phyloP scores from a whole-genome alignment of 2,329 filamentous ascomycete species.

The Cordyceps javanica region DNA sequence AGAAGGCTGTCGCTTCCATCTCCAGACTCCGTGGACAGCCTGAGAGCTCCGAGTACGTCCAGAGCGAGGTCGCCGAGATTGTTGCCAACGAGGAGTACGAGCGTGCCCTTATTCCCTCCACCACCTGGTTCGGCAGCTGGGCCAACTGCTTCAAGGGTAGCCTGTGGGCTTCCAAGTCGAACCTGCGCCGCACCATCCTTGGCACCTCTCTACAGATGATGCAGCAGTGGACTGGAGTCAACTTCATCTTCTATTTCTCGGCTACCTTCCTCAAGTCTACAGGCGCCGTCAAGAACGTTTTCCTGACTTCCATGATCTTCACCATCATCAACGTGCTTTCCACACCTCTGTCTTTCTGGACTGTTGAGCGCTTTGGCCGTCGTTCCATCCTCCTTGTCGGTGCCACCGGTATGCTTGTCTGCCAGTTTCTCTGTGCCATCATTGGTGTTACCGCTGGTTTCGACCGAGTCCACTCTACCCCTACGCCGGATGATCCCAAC shows the following conservation, averaged over 20 bases:
- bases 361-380: conserved; percentile 75
- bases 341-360: conserved; percentile 82
- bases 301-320: conserved; percentile 79
- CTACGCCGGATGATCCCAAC: conserved; percentile 29
- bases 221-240: conserved; percentile 81
- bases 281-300: conserved; percentile 68
- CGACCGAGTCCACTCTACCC: conserved; percentile 43
- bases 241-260: conserved; percentile 88
- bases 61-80: conserved; percentile 75
- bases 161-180: conserved; percentile 56
- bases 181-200: conserved; percentile 63
- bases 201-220: conserved; percentile 74
- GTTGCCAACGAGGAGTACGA: conserved; percentile 88
- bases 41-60: conserved; percentile 65
- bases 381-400: conserved; percentile 74
- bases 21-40: conserved; percentile 69
- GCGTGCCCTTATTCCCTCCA: conserved; percentile 58
- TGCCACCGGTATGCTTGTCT: conserved; percentile 75
- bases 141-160: conserved; percentile 60
- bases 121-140: conserved; percentile 64
- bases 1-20: conserved; percentile 57
- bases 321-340: conserved; percentile 83
- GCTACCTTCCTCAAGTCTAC: conserved; percentile 78
- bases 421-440: conserved; percentile 82
- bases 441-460: conserved; percentile 58